These are phyloP conservation scores for Lenwebbia sp. DNA, from an alignment of 345 rosid species.

Conservation along the genomic window DNA sequence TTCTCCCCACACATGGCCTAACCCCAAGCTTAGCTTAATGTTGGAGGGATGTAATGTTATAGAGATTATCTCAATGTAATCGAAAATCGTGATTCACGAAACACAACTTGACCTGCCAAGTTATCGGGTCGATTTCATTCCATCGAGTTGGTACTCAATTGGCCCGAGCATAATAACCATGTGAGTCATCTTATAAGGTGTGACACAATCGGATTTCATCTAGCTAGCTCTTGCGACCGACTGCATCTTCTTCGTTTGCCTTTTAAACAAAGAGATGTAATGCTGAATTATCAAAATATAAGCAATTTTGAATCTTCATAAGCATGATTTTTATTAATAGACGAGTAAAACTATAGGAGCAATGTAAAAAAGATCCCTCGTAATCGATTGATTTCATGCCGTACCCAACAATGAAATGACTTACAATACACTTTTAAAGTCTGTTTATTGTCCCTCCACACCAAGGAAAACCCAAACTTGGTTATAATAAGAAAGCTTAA, in stretches of 20 bases:
- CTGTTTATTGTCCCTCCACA: not conserved
- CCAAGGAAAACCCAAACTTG: not conserved
- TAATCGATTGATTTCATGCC: not conserved
- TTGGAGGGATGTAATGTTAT: not conserved
- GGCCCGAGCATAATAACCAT: not conserved
- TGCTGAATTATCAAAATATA: not conserved
- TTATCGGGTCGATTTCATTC: not conserved
- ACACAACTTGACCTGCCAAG: not conserved
- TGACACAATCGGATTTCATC: not conserved
- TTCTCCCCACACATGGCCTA: not conserved
- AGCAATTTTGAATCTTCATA: too few relatives aligned
- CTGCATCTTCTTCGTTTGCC: not conserved
- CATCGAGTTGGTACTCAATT: too few relatives aligned
- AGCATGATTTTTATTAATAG: not conserved
- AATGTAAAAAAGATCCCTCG: not conserved
- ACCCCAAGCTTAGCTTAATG: not conserved
- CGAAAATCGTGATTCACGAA: not conserved
- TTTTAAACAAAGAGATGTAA: not conserved
- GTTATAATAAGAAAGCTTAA: not conserved
- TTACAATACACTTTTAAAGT: not conserved
- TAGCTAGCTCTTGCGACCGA: not conserved
- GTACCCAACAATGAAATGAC: not conserved
- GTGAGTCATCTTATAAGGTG: not conserved
- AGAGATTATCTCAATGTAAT: not conserved
- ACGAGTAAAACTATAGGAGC: not conserved